Conservation (phyloP, 176 grass and related monocot genomes). For the Microstegium vimineum region DNA sequence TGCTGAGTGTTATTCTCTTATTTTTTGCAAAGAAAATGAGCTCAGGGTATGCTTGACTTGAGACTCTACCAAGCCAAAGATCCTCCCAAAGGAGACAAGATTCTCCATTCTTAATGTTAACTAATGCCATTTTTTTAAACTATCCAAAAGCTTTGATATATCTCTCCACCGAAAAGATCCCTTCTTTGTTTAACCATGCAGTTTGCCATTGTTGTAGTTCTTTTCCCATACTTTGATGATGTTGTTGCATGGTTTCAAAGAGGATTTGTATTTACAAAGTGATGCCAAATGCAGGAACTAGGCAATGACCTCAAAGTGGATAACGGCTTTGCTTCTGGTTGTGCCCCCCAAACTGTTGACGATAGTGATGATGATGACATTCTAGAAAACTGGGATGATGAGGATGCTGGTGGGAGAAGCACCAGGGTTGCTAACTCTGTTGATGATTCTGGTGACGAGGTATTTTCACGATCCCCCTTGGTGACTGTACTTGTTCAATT, state of each 20-base stretch:
- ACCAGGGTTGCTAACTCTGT: background rate
- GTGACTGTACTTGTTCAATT: background rate
- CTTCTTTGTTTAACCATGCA: too few relatives aligned
- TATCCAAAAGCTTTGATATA: too few relatives aligned
- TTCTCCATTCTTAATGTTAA: too few relatives aligned
- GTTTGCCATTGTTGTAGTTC: too few relatives aligned
- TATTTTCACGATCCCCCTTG: conserved; percentile 26
- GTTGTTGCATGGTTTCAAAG: background rate
- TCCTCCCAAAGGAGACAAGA: too few relatives aligned
- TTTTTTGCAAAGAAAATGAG: too few relatives aligned
- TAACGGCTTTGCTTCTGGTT: conserved; percentile 26
- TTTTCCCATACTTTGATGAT: background rate
- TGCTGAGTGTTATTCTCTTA: too few relatives aligned
- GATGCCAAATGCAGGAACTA: conserved; percentile 49
- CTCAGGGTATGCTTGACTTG: too few relatives aligned
- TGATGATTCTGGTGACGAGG: conserved; percentile 58
- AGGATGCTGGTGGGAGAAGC: conserved; percentile 25
- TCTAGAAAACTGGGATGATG: conserved; percentile 44
- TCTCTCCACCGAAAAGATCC: too few relatives aligned
- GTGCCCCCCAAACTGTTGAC: background rate
- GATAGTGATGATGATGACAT: conserved; percentile 12
- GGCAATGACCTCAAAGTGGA: conserved; percentile 25
- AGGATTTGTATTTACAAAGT: background rate
- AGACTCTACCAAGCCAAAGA: too few relatives aligned
- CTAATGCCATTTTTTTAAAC: too few relatives aligned